Evolutionary conservation across 2,329 filamentous ascomycete species (phyloP).

Genomic region (Clathrospora elynae): DNA sequence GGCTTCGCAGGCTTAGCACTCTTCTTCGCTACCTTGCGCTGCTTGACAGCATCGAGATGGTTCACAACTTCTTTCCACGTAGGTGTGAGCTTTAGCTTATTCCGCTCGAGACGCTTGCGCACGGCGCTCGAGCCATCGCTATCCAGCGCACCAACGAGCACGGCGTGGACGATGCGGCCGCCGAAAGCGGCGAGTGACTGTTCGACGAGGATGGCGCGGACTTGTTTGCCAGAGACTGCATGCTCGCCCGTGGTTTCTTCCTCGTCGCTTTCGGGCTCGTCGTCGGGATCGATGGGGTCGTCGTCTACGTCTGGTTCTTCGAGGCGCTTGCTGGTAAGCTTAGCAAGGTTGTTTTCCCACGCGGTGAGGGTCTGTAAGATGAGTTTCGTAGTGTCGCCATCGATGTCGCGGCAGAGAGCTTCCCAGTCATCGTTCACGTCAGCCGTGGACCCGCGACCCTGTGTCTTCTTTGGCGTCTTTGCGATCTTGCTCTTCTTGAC

Average conservation of each 20-base stretch:
- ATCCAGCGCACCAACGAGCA: slow-evolving; percentile 77
- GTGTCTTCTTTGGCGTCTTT: slow-evolving; percentile 41
- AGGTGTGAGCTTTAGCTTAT: slow-evolving; percentile 77
- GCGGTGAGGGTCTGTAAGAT: slow-evolving; percentile 78
- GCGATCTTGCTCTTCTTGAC: slow-evolving; percentile 47
- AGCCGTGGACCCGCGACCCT: slow-evolving; percentile 23
- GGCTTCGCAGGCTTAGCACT: slow-evolving; percentile 36
- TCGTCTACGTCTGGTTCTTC: slow-evolving; percentile 67
- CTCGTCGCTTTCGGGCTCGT: slow-evolving; percentile 65
- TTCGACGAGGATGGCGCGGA: slow-evolving; percentile 76
- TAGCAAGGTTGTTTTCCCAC: slow-evolving; percentile 69
- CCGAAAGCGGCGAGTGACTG: slow-evolving; percentile 84
- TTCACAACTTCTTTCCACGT: slow-evolving; percentile 86
- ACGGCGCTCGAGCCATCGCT: slow-evolving; percentile 57
- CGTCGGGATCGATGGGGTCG: slow-evolving; percentile 69
- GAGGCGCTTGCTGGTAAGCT: slow-evolving; percentile 41
- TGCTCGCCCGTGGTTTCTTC: slow-evolving; percentile 54
- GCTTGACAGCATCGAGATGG: slow-evolving; percentile 69
- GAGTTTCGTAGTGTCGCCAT: slow-evolving; percentile 64
- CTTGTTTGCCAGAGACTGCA: slow-evolving; percentile 58
- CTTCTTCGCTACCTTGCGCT: slow-evolving; percentile 45
- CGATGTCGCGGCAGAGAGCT: slow-evolving; percentile 72
- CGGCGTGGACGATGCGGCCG: slow-evolving; percentile 80
- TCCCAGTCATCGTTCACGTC: slow-evolving; percentile 56
- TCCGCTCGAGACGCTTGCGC: slow-evolving; percentile 73